Evolutionary conservation across 129 eudicot species (phyloP), one percentile per base, ranked within the genome.

Genomic region (Escallonia herrerae): DNA sequence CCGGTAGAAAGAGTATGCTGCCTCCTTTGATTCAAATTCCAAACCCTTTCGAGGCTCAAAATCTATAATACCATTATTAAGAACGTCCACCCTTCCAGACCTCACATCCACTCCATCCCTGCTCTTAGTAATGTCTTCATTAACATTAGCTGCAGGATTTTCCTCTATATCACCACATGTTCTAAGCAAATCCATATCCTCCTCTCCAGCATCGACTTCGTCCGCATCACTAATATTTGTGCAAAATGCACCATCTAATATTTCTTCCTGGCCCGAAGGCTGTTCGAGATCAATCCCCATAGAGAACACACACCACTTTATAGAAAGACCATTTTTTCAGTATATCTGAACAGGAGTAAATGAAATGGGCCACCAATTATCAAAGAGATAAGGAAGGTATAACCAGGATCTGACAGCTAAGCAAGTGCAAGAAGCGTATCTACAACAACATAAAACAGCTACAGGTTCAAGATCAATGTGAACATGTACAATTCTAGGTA

Each of bases 11-110:
- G 74, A 71, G 72, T 77, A 77, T 5, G 82, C 82, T 11, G 65
- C 77, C 69, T 77, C 82, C 66, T 77, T 77, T 6, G 77, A 65
- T 48, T 72, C 82, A 8, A 77, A 77, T 15, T 77, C 82, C 72
- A 76, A 57, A 39, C 81, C 81, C 22, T 67, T 65, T 40, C 40
- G 67, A 53, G 76, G 81, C 76, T 45, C 64, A 42, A 47, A 41
- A 62, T 49, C 38, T 37, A 45, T 59, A 3, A 22, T 43, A 47
- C 53, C 66, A 47, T 63, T 5, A 9, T 46, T 53, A 45, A 41
- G 40, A 65, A 40, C 44, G 46, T 60, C 59, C 47, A 49, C 54
- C 40, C 48, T 42, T 2, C 4, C 12, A 3, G 38, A 6, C 3
- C n/a, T 11, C 66, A 1, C 51, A 43, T 22, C 50, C 55, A 51